Conservation (phyloP, 371 early-diverging fungal species). For the Apophysomyces trapeziformis region DNA sequence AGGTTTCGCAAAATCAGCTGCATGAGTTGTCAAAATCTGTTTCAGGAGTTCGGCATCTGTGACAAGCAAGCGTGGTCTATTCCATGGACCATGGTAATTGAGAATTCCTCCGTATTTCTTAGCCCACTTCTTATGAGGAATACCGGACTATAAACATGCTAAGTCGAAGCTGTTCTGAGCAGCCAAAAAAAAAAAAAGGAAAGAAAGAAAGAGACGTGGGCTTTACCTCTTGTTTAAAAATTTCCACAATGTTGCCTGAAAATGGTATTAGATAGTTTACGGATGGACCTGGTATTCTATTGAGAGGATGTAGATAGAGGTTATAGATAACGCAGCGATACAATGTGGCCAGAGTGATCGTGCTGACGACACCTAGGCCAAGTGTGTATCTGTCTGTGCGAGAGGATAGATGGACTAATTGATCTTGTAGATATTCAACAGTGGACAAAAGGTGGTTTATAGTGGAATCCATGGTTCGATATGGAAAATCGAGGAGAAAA, state of each 20-base stretch:
- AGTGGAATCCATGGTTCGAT: neutral
- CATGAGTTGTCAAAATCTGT: conserved; percentile 53
- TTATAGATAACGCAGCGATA: conserved; percentile 43
- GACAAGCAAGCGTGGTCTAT: conserved; percentile 51
- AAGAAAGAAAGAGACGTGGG: neutral
- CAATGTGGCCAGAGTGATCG: neutral
- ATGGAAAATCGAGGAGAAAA: neutral
- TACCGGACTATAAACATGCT: conserved; percentile 33
- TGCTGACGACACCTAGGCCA: neutral
- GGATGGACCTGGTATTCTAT: conserved; percentile 62
- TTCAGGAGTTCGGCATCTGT: conserved; percentile 57
- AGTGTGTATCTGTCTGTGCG: neutral
- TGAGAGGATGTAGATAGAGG: conserved; percentile 53
- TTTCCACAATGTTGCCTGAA: conserved; percentile 56
- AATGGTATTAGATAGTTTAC: conserved; percentile 47
- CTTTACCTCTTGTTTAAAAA: conserved; percentile 46
- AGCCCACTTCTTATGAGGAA: conserved; percentile 52
- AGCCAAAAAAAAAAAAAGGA: neutral
- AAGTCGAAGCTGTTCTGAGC: neutral
- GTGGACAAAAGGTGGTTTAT: neutral
- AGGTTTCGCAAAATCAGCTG: conserved; percentile 58
- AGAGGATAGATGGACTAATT: neutral
- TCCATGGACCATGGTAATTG: conserved; percentile 53
- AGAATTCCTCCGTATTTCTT: conserved; percentile 57
- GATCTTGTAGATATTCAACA: neutral